These are phyloP conservation scores for Saccharomycopsis fodiens DNA, from an alignment of 805 yeast genomes.

Conservation along the genomic window DNA sequence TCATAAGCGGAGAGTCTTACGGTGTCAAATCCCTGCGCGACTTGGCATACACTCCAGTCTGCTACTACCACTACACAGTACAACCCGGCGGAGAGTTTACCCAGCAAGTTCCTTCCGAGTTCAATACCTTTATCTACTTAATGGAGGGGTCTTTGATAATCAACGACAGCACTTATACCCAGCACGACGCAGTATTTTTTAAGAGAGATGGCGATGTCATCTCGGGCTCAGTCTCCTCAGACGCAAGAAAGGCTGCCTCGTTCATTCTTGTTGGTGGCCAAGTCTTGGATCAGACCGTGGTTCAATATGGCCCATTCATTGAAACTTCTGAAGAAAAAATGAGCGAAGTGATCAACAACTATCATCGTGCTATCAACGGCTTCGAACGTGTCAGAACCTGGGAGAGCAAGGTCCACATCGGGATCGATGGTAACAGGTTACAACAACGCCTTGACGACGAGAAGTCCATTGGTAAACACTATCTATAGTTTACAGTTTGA, in stretches of 20 bases:
- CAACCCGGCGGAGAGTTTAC: constrained; percentile 56
- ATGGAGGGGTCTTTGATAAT: constrained; percentile 52
- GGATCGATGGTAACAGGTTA: too few relatives aligned
- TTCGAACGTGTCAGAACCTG: too few relatives aligned
- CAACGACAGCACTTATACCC: constrained; percentile 34
- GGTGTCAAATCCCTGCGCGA: constrained; percentile 68
- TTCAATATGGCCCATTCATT: constrained; percentile 91
- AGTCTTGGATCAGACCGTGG: constrained; percentile 62
- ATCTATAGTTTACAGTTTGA: too few relatives aligned
- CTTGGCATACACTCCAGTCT: constrained; percentile 75
- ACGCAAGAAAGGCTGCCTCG: constrained; percentile 39
- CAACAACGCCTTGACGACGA: too few relatives aligned
- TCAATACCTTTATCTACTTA: constrained; percentile 64
- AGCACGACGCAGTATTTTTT: constrained; percentile 52
- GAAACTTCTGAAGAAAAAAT: constrained; percentile 62
- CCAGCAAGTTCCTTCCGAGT: constrained; percentile 52
- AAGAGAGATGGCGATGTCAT: constrained; percentile 60
- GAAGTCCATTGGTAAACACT: too few relatives aligned
- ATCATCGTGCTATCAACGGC: constrained; percentile 60
- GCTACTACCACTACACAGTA: constrained; percentile 59
- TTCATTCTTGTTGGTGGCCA: constrained; percentile 72
- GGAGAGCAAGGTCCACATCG: too few relatives aligned
- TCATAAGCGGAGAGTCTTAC: constrained; percentile 69
- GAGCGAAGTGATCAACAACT: constrained; percentile 62
- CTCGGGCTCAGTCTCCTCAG: constrained; percentile 43